Conservation (phyloP, 192 early-diverging fungal species). For the Umbelopsis sp. region DNA sequence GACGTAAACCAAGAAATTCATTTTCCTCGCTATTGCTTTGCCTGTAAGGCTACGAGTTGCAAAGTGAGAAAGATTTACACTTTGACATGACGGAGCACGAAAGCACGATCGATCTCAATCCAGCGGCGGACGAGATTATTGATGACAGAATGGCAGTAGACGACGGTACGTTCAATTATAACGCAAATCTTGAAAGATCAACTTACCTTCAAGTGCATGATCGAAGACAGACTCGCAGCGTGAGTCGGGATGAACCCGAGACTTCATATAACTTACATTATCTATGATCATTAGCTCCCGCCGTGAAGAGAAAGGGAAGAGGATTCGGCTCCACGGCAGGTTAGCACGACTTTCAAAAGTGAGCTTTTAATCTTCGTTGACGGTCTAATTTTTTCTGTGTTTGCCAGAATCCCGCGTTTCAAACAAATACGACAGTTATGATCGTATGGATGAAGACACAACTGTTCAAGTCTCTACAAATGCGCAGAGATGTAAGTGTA, state of each 20-base stretch:
- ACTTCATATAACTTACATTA: background rate
- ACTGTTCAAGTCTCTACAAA: background rate
- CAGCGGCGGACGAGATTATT: slow-evolving; percentile 14
- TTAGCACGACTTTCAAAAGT: background rate
- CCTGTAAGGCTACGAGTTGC: background rate
- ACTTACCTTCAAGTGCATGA: background rate
- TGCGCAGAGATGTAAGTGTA: slow-evolving; percentile 1
- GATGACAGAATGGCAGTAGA: slow-evolving; percentile 9
- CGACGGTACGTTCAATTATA: background rate
- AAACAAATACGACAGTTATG: slow-evolving; percentile 9
- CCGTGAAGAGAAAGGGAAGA: slow-evolving; percentile 10
- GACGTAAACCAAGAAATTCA: background rate
- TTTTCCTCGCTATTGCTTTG: background rate
- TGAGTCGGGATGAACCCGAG: background rate
- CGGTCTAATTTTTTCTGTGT: background rate
- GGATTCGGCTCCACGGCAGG: slow-evolving; percentile 4
- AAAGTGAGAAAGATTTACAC: background rate
- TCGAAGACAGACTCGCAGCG: background rate
- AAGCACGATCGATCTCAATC: slow-evolving; percentile 16
- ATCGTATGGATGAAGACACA: slow-evolving; percentile 14
- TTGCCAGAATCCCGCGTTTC: slow-evolving; percentile 1
- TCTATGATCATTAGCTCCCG: background rate
- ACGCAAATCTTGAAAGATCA: background rate
- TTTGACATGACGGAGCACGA: slow-evolving; percentile 14
- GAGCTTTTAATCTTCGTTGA: background rate